Evolutionary conservation across 106 monocot species (phyloP).

Genomic region (Iris macrosiphon): DNA sequence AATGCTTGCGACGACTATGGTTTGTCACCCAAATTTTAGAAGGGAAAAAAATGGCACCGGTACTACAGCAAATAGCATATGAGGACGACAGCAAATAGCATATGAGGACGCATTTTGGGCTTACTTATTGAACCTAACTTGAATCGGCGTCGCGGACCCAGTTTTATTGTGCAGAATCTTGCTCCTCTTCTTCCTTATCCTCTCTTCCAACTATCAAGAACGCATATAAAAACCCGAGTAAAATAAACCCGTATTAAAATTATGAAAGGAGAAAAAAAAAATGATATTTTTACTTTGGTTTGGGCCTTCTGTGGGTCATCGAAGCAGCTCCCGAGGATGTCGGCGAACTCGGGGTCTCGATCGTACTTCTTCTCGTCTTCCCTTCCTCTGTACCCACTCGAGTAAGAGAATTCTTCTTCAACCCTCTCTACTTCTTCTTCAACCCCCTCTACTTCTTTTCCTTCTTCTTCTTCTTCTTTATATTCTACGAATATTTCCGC

Average conservation of each 20-base stretch:
- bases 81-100: too few relatives aligned
- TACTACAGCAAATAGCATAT: too few relatives aligned
- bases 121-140: conserved; percentile 81
- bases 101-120: too few relatives aligned
- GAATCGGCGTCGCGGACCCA: conserved; percentile 61
- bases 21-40: too few relatives aligned
- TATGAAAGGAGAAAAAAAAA: too few relatives aligned
- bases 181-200: conserved; percentile 79
- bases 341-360: conserved; percentile 79
- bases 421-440: conserved; percentile 8
- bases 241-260: too few relatives aligned
- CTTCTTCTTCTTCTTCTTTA: neutral
- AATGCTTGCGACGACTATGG: too few relatives aligned
- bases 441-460: neutral
- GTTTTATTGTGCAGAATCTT: conserved; percentile 83
- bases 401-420: conserved; percentile 12
- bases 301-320: conserved; percentile 86
- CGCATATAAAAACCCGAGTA: neutral
- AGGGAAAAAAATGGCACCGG: too few relatives aligned
- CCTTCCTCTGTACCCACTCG: conserved; percentile 21
- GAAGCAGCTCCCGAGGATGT: conserved; percentile 71
- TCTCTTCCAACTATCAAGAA: conserved; percentile 64
- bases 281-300: conserved; percentile 43
- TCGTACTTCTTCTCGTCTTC: conserved; percentile 56
- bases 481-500: neutral